Base-by-base conservation (phyloP, 768 basidiomycete species). In the Rhizopogon roseolus region DNA sequence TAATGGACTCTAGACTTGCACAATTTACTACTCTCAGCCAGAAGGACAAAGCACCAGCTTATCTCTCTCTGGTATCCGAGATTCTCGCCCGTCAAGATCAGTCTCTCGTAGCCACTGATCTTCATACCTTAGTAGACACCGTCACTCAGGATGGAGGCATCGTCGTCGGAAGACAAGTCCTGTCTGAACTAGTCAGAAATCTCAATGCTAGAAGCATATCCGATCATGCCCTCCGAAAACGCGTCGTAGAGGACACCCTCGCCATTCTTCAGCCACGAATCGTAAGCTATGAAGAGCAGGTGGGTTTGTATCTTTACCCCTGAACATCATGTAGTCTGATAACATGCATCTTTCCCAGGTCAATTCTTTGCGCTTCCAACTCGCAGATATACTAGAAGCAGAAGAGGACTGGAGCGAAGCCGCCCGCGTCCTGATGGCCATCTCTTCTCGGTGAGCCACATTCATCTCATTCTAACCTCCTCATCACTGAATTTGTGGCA, bases 331-430 rank as follows among this genome's bases (percentile, higher is more conserved):
- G 36, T 49, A 51, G 46, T 54, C 53, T 34, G 37, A 55, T 38
- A 13, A 37, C 45, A 40, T 36, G 45, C 45, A 40, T 36, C 43
- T 9, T 29, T 5, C 34, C 5, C 63, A 98, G 96, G 86, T 88
- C 17, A 92, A 91, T 60, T 77, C 81, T 13, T 70, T 98, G 58
- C 76, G 93, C 53, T 91, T 91, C 62, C 85, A 95, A 64, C 83
- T 97, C n/a, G 93, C 96, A 2, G 87, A 96, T 70, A 75, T 97
- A 7, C 76, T 95, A 11, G 93, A 97, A 64, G 66, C 76, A 3
- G 91, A 95, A 50, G 95, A 99, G 67, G 92, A 93, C 66, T 98
- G 93, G 89, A 87, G 86, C 56, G 90, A 86, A 48, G 93, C 97
- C 13, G 97, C 97, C 1, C 84, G 86, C 49, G 88, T 96, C 36